These are phyloP conservation scores for Penicillium ucsense DNA, from an alignment of 495 filamentous ascomycete genomes.

Conservation along the genomic window DNA sequence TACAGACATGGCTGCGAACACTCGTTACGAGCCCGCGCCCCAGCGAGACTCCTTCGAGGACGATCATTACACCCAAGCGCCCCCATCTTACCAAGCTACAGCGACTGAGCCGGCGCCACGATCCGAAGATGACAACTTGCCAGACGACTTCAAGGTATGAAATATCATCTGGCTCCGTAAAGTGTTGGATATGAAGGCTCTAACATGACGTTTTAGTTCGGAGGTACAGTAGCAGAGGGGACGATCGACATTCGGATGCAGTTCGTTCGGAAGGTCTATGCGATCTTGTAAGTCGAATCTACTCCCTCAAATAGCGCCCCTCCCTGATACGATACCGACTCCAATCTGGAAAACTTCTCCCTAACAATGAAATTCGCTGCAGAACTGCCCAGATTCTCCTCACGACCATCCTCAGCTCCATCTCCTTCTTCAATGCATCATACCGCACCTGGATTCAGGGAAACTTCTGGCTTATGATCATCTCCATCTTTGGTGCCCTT, in stretches of 20 bases:
- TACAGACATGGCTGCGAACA: conserved; percentile 50
- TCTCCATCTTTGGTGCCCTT: conserved; percentile 71
- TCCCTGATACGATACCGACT: neutral
- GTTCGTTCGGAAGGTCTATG: conserved; percentile 91
- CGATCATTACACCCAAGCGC: conserved; percentile 65
- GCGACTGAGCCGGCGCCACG: conserved; percentile 48
- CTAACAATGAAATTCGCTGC: neutral
- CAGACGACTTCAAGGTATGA: conserved; percentile 91
- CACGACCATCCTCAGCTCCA: conserved; percentile 68
- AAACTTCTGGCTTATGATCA: conserved; percentile 75
- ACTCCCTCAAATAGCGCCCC: neutral
- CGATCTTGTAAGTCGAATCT: conserved; percentile 53
- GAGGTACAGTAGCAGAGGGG: conserved; percentile 82
- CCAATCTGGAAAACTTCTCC: neutral
- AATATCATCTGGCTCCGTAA: neutral
- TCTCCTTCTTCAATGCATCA: conserved; percentile 69
- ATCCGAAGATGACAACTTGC: conserved; percentile 80
- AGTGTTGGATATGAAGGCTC: neutral
- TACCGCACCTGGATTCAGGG: conserved; percentile 86
- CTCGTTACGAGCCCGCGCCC: conserved; percentile 61
- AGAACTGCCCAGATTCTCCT: conserved; percentile 81
- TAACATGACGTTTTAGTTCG: conserved; percentile 47
- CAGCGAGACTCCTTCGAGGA: conserved; percentile 66
- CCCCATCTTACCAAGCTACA: conserved; percentile 57
- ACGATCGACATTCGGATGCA: conserved; percentile 94